A percentile compares a stretch with the other conserved stretches of the same genome.
These are phyloP conservation scores for Hibiscus mutabilis DNA, from an alignment of 345 rosid species.

Conservation along the genomic window DNA sequence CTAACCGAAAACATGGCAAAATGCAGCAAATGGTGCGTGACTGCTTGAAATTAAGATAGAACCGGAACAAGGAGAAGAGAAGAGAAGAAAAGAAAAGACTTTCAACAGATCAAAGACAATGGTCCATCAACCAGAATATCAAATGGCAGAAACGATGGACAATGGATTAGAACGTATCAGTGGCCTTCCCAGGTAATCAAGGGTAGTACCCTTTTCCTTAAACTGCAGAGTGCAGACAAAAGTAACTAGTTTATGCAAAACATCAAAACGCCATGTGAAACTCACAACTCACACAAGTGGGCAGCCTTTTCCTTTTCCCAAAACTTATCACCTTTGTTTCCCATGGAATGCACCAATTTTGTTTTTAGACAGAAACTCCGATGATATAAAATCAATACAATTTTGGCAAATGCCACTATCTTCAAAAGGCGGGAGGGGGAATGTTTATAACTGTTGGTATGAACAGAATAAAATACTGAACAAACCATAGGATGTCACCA, in stretches of 20 bases:
- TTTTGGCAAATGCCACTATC: background rate
- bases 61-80: background rate
- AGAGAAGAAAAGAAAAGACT: background rate
- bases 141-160: conserved; percentile 19
- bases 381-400: background rate
- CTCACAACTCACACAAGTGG: too few species aligned
- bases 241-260: too few species aligned
- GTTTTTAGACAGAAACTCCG: background rate
- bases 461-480: background rate
- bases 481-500: background rate
- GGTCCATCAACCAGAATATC: background rate
- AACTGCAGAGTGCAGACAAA: too few species aligned
- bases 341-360: background rate
- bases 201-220: too few species aligned
- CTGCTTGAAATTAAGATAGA: background rate
- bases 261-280: too few species aligned
- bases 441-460: background rate
- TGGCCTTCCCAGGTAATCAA: too few species aligned
- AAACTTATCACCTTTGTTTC: too few species aligned
- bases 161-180: conserved; percentile 71
- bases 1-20: background rate
- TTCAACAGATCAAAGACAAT: background rate
- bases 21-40: background rate
- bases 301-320: too few species aligned
- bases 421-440: background rate